Percentiles rank a stretch among this genome's conserved stretches.
Conservation (phyloP, 2,329 filamentous ascomycete species). For the Anthostomella pinea region DNA sequence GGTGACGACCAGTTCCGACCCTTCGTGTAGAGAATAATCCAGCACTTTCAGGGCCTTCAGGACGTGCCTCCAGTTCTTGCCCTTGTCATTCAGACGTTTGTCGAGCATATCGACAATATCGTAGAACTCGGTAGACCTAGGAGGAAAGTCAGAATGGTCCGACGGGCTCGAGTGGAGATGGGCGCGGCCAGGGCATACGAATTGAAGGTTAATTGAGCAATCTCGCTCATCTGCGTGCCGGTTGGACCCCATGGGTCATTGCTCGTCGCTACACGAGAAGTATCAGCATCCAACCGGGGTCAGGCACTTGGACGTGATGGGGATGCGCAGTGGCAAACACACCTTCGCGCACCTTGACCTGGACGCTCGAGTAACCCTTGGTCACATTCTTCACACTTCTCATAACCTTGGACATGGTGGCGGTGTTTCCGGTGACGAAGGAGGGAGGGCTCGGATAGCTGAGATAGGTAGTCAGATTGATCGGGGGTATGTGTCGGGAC, state of each 20-base stretch:
- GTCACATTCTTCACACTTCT: constrained; percentile 99
- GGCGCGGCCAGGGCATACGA: constrained; percentile 61
- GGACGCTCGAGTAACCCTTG: constrained; percentile 93
- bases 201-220: constrained; percentile 96
- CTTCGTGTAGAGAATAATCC: constrained; percentile 96
- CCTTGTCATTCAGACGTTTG: constrained; percentile 97
- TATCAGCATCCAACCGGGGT: constrained; percentile 26
- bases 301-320: constrained; percentile 15
- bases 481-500: not conserved
- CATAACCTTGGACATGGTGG: constrained; percentile 90
- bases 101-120: constrained; percentile 99
- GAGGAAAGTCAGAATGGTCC: constrained; percentile 16
- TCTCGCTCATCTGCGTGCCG: constrained; percentile 97
- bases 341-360: constrained; percentile 99
- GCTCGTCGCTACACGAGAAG: constrained; percentile 72
- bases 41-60: constrained; percentile 96
- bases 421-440: constrained; percentile 22
- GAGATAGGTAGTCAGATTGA: constrained; percentile 5
- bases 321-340: constrained; percentile 22
- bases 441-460: constrained; percentile 5
- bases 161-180: constrained; percentile 1
- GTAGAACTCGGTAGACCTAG: constrained; percentile 92
- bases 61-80: constrained; percentile 99
- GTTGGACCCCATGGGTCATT: constrained; percentile 99
- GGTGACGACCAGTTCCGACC: constrained; percentile 92